Percentiles rank a stretch among this genome's conserved stretches.
Conservation (phyloP, 805 yeast genomes). For the Millerago galiae region DNA sequence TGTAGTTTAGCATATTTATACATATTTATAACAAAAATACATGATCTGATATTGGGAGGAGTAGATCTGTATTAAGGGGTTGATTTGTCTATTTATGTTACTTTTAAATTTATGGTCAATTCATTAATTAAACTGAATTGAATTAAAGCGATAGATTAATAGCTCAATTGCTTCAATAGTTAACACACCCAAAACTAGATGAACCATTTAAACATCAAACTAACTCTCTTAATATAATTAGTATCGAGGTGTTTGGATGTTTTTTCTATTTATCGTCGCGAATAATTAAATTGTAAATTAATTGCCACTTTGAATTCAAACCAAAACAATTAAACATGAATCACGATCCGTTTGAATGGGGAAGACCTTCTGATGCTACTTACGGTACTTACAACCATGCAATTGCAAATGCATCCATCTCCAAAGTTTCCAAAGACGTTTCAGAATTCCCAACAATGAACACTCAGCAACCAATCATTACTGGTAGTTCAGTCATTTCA, state of each 20-base stretch:
- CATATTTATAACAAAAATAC: neutral
- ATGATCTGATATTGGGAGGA: neutral
- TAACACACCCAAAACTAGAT: too few relatives aligned
- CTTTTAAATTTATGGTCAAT: too few relatives aligned
- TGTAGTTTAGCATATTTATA: neutral
- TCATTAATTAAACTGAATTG: too few relatives aligned
- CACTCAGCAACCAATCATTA: constrained; percentile 91
- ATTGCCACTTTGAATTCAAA: neutral
- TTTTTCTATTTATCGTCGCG: neutral
- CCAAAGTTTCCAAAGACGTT: constrained; percentile 3
- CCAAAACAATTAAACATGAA: constrained; percentile 48
- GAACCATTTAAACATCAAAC: neutral
- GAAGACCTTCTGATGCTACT: constrained; percentile 78
- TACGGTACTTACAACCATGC: constrained; percentile 76
- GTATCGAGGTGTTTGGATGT: neutral
- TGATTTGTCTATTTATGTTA: too few relatives aligned
- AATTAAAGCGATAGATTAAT: too few relatives aligned
- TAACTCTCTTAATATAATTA: neutral
- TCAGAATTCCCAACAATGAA: constrained; percentile 65
- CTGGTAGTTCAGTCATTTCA: constrained; percentile 94
- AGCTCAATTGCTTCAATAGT: too few relatives aligned
- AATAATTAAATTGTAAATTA: neutral
- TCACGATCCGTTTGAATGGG: constrained; percentile 95
- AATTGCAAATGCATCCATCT: constrained; percentile 56
- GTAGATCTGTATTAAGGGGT: too few relatives aligned